Conservation (phyloP, 768 basidiomycete species). For the Trametes meyenii region DNA sequence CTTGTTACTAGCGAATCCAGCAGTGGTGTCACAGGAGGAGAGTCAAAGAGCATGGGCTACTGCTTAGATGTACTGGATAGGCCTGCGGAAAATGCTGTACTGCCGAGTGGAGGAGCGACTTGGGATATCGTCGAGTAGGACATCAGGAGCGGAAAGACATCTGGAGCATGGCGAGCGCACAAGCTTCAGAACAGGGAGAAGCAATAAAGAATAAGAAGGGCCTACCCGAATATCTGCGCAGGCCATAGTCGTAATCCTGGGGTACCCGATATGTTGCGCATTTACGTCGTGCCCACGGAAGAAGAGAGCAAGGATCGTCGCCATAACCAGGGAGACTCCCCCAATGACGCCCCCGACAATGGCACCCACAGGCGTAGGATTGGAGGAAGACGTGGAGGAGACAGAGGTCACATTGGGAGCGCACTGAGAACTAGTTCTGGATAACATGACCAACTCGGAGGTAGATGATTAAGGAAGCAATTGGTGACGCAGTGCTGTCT, state of each 20-base stretch:
- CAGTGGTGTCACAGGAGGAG: neutral
- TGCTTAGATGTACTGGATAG: neutral
- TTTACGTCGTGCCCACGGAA: neutral
- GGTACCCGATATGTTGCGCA: neutral
- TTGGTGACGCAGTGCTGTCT: no score
- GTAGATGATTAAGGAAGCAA: no score
- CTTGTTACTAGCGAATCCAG: neutral
- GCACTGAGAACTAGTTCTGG: no score
- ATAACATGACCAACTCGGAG: no score
- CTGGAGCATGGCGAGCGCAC: neutral
- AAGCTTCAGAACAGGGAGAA: neutral
- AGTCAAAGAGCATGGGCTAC: neutral
- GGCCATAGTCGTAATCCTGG: constrained; percentile 1
- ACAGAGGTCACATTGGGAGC: neutral
- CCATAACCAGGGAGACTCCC: neutral
- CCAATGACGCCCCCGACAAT: neutral
- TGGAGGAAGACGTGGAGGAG: neutral
- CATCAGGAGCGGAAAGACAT: neutral
- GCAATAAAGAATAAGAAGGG: neutral
- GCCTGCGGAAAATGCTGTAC: neutral
- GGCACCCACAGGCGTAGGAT: neutral
- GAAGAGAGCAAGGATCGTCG: neutral
- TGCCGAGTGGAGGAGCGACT: neutral
- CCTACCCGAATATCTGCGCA: neutral
- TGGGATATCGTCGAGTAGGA: neutral